phyloP scores from a whole-genome alignment of 208 protist species.

The Crithidia sp. region DNA sequence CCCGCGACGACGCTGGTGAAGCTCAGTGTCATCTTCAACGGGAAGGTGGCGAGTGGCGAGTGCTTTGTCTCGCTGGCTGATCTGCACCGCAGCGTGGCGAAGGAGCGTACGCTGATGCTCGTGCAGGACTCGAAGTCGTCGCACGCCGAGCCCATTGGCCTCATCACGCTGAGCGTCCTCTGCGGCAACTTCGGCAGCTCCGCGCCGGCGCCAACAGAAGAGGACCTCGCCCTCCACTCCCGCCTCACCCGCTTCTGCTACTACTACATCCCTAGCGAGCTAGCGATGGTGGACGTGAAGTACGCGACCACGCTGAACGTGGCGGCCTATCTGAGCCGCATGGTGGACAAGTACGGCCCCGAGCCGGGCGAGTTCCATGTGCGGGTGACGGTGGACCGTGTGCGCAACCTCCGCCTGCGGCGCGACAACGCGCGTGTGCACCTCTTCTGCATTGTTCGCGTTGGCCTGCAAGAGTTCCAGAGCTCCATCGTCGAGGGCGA shows the following conservation, averaged over 20 bases:
- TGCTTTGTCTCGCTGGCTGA: slow-evolving; percentile 68
- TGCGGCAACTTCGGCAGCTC: slow-evolving; percentile 58
- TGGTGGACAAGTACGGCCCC: slow-evolving; percentile 76
- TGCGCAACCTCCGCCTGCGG: slow-evolving; percentile 32
- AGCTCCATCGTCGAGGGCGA: slow-evolving; percentile 51
- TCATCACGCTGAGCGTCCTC: slow-evolving; percentile 63
- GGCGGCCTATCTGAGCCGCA: slow-evolving; percentile 58
- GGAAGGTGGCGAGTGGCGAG: slow-evolving; percentile 48
- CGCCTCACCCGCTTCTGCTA: slow-evolving; percentile 71
- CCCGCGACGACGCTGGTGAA: slow-evolving; percentile 50
- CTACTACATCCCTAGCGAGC: slow-evolving; percentile 68
- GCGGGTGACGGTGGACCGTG: slow-evolving; percentile 54
- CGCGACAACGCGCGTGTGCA: slow-evolving; percentile 13
- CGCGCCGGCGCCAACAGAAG: slow-evolving; percentile 36
- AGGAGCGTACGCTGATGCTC: slow-evolving; percentile 71
- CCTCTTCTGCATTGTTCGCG: slow-evolving; percentile 51
- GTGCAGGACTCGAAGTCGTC: slow-evolving; percentile 46
- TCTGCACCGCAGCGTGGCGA: slow-evolving; percentile 51
- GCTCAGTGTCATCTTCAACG: slow-evolving; percentile 55
- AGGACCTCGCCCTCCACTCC: slow-evolving; percentile 47
- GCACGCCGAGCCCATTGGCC: slow-evolving; percentile 54
- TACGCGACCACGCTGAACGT: slow-evolving; percentile 73
- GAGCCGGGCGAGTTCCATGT: slow-evolving; percentile 67
- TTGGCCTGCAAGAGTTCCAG: slow-evolving; percentile 61
- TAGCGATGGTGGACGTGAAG: slow-evolving; percentile 64